Evolutionary conservation across 352 stramenopile species (phyloP), one percentile per base, ranked within the genome.

Genomic region (Phytophthora melonis): DNA sequence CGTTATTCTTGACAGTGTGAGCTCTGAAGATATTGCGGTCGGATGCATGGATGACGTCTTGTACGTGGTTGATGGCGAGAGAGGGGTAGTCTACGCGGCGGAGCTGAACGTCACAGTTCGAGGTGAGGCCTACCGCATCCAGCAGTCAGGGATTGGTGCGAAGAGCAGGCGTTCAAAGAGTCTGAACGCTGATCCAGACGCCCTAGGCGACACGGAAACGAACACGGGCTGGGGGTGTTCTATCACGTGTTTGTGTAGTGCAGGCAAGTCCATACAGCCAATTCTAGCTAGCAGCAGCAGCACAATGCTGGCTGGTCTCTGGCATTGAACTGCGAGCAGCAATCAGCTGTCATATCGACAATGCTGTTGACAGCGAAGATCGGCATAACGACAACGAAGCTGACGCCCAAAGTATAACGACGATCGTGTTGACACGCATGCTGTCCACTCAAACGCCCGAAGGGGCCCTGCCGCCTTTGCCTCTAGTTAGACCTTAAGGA

Each of bases 161-260:
- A 70, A 49, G 47, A 45, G 1, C 11, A 59, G 49, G 67, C 45
- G 23, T 18, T 3, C 18, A 30, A 3, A 25, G 1, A 57, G 25
- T 32, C 52, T 68, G 41, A 3, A 21, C 4, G 21, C 64, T 65
- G 58, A 34, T 14, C 14, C 41, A 49, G 19, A 56, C 10, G 7
- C 9, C 9, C 53, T 59, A 45, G 52, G 18, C 1, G 27, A 61
- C 5, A 11, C 2, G 11, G 41, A 41, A n/a, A 39, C 5, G 6
- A 30, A 47, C 19, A 83, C 43, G 80, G 64, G 72, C 36, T 81
- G 19, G 57, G 63, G 45, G 57, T 70, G 14, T 84, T 89, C 18
- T 89, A 73, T 36, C 82, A 91, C 34, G 53, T 86, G 18, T 90
- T 84, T n/a, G n/a, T n/a, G n/a, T n/a, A n/a, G n/a, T n/a, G n/a